Evolutionary conservation across 2,329 filamentous ascomycete genomes (phyloP).

Genomic region (Pseudocercospora vitis): DNA sequence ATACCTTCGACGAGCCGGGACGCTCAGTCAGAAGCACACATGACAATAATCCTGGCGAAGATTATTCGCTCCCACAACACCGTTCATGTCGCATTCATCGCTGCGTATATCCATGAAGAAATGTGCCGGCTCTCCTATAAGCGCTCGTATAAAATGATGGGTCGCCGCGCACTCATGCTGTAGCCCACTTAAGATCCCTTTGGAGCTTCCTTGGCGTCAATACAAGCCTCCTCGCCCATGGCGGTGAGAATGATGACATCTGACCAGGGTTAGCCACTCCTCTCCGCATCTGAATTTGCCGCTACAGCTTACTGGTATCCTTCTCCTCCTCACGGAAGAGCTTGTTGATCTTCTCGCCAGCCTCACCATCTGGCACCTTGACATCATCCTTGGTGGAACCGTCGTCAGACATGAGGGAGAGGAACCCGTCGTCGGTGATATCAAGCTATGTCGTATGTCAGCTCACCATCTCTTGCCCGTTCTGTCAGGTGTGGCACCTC

Average conservation of each 20-base stretch:
- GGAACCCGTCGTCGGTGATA: constrained; percentile 89
- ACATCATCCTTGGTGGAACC: constrained; percentile 93
- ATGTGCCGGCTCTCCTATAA: constrained; percentile 19
- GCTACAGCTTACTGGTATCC: constrained; percentile 77
- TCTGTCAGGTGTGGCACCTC: constrained; percentile 41
- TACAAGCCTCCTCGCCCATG: constrained; percentile 91
- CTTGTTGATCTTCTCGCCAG: constrained; percentile 81
- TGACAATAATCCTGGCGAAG: constrained; percentile 28
- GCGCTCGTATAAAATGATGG: constrained; percentile 17
- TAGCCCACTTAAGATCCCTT: constrained; percentile 32
- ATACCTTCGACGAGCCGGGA: constrained; percentile 26
- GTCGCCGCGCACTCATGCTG: constrained; percentile 20
- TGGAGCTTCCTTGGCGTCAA: constrained; percentile 93
- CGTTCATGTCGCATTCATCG: constrained; percentile 29
- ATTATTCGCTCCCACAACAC: constrained; percentile 28
- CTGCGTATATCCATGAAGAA: constrained; percentile 27
- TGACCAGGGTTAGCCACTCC: constrained; percentile 42
- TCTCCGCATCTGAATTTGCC: no score
- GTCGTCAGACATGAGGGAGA: constrained; percentile 86
- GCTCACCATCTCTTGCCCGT: constrained; percentile 10
- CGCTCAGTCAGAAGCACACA: constrained; percentile 27
- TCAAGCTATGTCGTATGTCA: constrained; percentile 65
- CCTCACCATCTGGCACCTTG: constrained; percentile 83
- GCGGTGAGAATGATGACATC: constrained; percentile 89
- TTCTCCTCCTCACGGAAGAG: constrained; percentile 82